Evolutionary conservation across 192 early-diverging fungal genomes (phyloP).

Genomic region (Coemansia sp.): DNA sequence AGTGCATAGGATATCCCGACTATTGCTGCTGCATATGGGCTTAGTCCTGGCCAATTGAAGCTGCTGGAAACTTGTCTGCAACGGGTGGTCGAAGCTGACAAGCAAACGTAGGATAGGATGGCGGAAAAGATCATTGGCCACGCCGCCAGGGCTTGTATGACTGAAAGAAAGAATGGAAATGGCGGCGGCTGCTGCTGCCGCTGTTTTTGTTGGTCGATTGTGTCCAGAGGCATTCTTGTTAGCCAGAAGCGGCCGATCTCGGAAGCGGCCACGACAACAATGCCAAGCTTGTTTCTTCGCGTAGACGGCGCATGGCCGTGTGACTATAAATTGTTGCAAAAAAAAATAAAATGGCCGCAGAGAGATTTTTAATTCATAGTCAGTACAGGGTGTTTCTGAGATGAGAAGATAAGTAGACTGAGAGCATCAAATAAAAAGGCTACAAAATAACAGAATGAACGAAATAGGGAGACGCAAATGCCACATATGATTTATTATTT

Average conservation of each 20-base stretch:
- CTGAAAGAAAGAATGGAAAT: not conserved
- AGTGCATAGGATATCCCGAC: slow-evolving; percentile 2
- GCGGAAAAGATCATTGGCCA: not conserved
- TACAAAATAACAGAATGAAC: not conserved
- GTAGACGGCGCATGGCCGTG: not conserved
- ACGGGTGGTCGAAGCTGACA: not conserved
- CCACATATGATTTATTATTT: not conserved
- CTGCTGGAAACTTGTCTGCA: too few relatives aligned
- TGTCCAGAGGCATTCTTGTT: not conserved
- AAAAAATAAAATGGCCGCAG: not conserved
- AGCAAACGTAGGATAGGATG: not conserved
- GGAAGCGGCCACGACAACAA: not conserved
- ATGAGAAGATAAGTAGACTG: too few relatives aligned
- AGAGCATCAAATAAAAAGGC: too few relatives aligned
- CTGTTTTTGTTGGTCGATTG: not conserved
- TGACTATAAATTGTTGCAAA: not conserved
- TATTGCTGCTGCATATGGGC: not conserved
- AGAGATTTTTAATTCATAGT: not conserved
- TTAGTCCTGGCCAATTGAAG: not conserved
- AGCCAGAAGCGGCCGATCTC: not conserved
- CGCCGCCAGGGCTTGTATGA: not conserved
- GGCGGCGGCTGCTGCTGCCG: not conserved
- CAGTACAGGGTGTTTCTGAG: not conserved
- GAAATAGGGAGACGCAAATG: not conserved
- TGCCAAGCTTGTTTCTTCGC: not conserved